A percentile compares a stretch with the other conserved stretches of the same genome.
phyloP scores from a whole-genome alignment of 805 yeast genomes.

The Ogataea degrootiae region DNA sequence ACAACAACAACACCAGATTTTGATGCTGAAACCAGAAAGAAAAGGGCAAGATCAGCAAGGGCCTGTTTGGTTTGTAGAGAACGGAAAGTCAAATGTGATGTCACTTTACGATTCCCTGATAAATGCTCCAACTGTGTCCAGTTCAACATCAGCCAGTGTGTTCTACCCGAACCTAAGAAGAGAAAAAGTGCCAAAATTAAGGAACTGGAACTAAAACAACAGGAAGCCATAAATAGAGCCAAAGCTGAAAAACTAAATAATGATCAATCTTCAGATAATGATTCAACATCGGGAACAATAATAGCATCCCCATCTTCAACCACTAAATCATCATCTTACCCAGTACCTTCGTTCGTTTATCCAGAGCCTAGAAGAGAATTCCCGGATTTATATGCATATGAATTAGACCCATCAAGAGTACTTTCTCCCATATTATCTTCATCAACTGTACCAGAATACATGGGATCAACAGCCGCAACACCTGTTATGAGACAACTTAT shows the following conservation, averaged over 20 bases:
- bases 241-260: not conserved
- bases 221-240: constrained; percentile 2
- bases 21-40: not conserved
- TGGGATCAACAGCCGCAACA: constrained; percentile 30
- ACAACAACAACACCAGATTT: not conserved
- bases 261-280: not conserved
- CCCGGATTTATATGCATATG: constrained; percentile 20
- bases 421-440: constrained; percentile 14
- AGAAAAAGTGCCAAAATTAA: constrained; percentile 22
- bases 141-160: constrained; percentile 62
- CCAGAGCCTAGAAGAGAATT: constrained; percentile 21
- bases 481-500: constrained; percentile 28
- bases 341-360: constrained; percentile 15
- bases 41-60: constrained; percentile 58
- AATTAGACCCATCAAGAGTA: constrained; percentile 18
- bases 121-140: constrained; percentile 64
- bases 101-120: constrained; percentile 45
- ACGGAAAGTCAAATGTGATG: constrained; percentile 78
- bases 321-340: not conserved
- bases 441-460: constrained; percentile 22
- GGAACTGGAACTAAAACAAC: constrained; percentile 11
- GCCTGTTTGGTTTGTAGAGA: constrained; percentile 78
- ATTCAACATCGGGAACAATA: not conserved
- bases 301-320: not conserved
- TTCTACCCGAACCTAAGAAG: constrained; percentile 47